These are phyloP conservation scores for Phytophthora fragariaefolia DNA, from an alignment of 352 stramenopile species.

Conservation along the genomic window DNA sequence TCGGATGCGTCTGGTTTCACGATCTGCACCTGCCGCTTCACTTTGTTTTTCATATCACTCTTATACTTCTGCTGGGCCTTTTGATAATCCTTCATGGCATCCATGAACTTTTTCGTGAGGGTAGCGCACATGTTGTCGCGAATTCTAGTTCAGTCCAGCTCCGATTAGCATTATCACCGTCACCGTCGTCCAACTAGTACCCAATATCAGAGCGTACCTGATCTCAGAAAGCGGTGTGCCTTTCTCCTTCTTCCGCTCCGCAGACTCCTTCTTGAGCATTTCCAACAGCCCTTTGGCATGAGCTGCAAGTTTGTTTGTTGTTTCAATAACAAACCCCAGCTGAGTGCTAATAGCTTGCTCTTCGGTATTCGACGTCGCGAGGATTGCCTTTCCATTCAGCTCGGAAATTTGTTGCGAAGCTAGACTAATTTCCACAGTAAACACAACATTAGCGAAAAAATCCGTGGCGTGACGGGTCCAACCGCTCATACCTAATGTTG, in stretches of 20 bases:
- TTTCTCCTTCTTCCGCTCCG: conserved; percentile 93
- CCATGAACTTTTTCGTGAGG: conserved; percentile 98
- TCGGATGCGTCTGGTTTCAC: conserved; percentile 98
- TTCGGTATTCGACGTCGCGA: conserved; percentile 93
- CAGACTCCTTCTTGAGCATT: conserved; percentile 95
- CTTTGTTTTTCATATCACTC: conserved; percentile 97
- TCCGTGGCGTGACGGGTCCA: background rate
- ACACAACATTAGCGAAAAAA: background rate
- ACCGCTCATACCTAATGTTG: conserved; percentile 72
- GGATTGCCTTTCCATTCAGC: conserved; percentile 94
- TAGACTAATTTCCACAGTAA: conserved; percentile 60
- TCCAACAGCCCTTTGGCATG: conserved; percentile 89
- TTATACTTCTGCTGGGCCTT: conserved; percentile 98
- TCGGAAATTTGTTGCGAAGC: conserved; percentile 92
- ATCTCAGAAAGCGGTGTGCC: conserved; percentile 74
- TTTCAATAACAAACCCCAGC: conserved; percentile 91
- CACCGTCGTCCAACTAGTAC: background rate
- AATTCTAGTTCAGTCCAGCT: conserved; percentile 63
- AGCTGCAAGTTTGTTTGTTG: conserved; percentile 93
- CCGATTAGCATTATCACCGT: background rate
- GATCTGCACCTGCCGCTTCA: conserved; percentile 97
- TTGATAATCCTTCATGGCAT: conserved; percentile 99
- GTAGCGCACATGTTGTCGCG: conserved; percentile 98
- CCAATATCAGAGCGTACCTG: conserved; percentile 33
- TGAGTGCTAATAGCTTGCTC: conserved; percentile 93